Evolutionary conservation across 108 stramenopile genomes (phyloP).

Genomic region (Skeletonema potamos): DNA sequence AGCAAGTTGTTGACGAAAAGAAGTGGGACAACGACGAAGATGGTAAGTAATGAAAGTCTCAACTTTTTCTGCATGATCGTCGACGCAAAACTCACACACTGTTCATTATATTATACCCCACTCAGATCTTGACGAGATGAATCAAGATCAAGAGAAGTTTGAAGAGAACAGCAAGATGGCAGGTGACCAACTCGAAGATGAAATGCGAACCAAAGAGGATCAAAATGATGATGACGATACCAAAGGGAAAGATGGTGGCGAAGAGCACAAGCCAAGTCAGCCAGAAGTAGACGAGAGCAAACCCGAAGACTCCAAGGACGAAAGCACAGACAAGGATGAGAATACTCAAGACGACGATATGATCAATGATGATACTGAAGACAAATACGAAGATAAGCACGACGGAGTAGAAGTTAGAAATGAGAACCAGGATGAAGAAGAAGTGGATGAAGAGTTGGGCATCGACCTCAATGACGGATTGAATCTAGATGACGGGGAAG

Average conservation of each 20-base stretch:
- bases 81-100: not conserved
- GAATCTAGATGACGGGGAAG: conserved; percentile 51
- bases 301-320: conserved; percentile 37
- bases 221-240: conserved; percentile 59
- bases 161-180: conserved; percentile 87
- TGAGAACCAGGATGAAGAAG: conserved; percentile 45
- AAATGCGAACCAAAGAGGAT: conserved; percentile 93
- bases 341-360: conserved; percentile 25
- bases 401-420: conserved; percentile 62
- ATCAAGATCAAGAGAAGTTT: conserved; percentile 90
- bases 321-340: conserved; percentile 34
- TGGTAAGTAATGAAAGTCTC: not conserved
- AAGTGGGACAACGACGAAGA: conserved; percentile 95
- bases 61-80: not conserved
- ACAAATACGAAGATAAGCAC: conserved; percentile 80
- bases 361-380: conserved; percentile 77
- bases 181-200: conserved; percentile 86
- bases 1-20: conserved; percentile 96
- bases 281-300: conserved; percentile 49
- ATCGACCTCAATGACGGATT: conserved; percentile 56
- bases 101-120: not conserved
- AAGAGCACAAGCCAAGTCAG: conserved; percentile 50
- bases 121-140: conserved; percentile 78
- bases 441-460: conserved; percentile 50
- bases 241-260: conserved; percentile 38